Base-by-base conservation (phyloP, 768 basidiomycete genomes). In the Boletus rubroflammeus region DNA sequence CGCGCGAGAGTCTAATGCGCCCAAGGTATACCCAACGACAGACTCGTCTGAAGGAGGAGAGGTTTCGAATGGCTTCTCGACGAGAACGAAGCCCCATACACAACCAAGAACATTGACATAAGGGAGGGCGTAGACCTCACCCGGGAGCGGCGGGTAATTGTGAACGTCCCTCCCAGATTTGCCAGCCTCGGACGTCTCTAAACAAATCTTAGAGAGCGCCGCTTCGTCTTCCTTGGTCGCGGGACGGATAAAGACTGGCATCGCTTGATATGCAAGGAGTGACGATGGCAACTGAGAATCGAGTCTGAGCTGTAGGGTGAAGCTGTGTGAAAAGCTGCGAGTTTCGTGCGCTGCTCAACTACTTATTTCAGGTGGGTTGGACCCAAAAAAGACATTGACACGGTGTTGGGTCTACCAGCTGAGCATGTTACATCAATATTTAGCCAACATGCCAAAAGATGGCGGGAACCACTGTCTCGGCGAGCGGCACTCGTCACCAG, bases 61-160 rank as follows among this genome's bases (percentile, higher is more conserved):
- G 40, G 47, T 46, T 34, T 60, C 66, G 39, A 42, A 44, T 21
- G 61, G 55, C 44, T 71, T 69, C 43, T 85, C 82, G 39, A 81
- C 83, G 65, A 93, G 71, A 39, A 91, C 88, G 67, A 88, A 92
- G 11, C 80, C 88, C 79, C 82, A 90, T 23, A 84, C 83, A 50
- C 63, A 59, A 6, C 72, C 77, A n/a, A 82, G 78, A 15, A 86
- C 70, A 50, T 81, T 81, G 53, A 88, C 77, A 68, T 92, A 92
- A 2, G 90, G 90, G 43, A 88, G 78, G 3, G 89, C 84, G 62
- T 84, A 91, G 40, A 86, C 75, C 40, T 90, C 76, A 6, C 89
- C 88, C 11, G 81, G 84, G 32, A 90, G 81, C 59, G 86, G 84
- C 13, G 73, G 74, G 60, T 76, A 78, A 38, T 81, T 79, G 71